Percentiles rank a stretch among this genome's conserved stretches.
phyloP scores from a whole-genome alignment of 208 protist species.

The Acanthamoeba triangularis region DNA sequence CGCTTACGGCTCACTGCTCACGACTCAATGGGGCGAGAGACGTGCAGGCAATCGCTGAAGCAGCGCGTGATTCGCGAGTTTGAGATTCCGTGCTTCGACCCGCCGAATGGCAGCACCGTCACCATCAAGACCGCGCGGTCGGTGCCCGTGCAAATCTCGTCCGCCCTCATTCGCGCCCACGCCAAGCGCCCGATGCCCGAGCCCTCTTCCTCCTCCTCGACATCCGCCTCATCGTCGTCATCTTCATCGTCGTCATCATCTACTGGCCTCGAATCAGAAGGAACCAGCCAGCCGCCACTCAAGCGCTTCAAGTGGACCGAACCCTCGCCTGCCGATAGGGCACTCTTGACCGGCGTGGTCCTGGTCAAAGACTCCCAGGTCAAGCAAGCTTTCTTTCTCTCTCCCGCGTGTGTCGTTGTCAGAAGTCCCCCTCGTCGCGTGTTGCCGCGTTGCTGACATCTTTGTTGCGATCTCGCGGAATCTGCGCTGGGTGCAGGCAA shows the following conservation, averaged over 20 bases:
- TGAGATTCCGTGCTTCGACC: slow-evolving; percentile 64
- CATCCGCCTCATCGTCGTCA: not conserved
- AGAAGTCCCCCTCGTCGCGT: not conserved
- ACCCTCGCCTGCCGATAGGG: not conserved
- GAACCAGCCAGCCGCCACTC: not conserved
- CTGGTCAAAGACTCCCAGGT: slow-evolving; percentile 39
- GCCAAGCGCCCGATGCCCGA: not conserved
- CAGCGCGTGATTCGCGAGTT: slow-evolving; percentile 71
- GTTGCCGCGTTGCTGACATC: not conserved
- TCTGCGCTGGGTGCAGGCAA: not conserved
- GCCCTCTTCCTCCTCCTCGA: not conserved
- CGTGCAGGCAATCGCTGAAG: slow-evolving; percentile 73
- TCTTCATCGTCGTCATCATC: not conserved
- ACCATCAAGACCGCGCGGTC: slow-evolving; percentile 43
- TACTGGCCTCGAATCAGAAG: not conserved
- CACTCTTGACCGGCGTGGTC: not conserved
- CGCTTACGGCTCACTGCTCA: not conserved
- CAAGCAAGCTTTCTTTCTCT: not conserved
- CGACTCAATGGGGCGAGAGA: not conserved
- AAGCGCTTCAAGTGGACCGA: slow-evolving; percentile 36
- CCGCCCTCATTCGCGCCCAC: not conserved
- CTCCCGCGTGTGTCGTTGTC: not conserved
- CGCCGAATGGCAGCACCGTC: slow-evolving; percentile 64
- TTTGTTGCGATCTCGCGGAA: not conserved
- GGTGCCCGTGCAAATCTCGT: slow-evolving; percentile 23